Evolutionary conservation across 495 filamentous ascomycete genomes (phyloP).

Genomic region (Neurospora sp.): DNA sequence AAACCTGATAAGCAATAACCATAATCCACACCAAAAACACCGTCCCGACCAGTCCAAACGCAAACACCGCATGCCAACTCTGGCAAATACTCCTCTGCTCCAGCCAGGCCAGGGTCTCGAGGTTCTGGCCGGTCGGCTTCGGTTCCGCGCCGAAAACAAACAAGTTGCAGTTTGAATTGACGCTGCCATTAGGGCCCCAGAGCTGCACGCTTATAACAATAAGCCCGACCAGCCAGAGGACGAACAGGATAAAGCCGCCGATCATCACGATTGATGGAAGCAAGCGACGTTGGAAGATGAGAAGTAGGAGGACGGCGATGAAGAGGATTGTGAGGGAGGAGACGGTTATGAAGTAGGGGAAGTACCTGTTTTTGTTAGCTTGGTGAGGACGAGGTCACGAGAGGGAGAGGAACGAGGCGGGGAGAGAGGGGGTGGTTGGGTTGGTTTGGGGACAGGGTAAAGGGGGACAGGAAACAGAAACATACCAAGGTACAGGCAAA

Average conservation of each 20-base stretch:
- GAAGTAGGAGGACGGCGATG: constrained; percentile 57
- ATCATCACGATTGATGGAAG: constrained; percentile 86
- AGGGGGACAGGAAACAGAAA: constrained; percentile 5
- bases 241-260: constrained; percentile 85
- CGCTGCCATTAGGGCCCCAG: constrained; percentile 65
- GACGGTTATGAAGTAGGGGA: constrained; percentile 80
- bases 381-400: not conserved
- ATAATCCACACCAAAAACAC: constrained; percentile 94
- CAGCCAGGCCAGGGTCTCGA: constrained; percentile 74
- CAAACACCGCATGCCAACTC: constrained; percentile 55
- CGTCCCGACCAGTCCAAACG: constrained; percentile 64
- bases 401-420: not conserved
- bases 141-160: constrained; percentile 48
- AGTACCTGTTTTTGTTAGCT: constrained; percentile 54
- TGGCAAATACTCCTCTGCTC: constrained; percentile 80
- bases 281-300: constrained; percentile 68
- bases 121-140: constrained; percentile 47
- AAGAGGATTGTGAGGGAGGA: constrained; percentile 62
- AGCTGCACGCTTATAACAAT: constrained; percentile 84
- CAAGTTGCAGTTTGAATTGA: constrained; percentile 70
- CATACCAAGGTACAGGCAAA: constrained; percentile 75
- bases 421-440: too few species aligned
- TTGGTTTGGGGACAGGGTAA: not conserved
- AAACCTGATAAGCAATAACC: constrained; percentile 83
- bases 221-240: constrained; percentile 85